Base-by-base conservation (phyloP, 2,329 filamentous ascomycete genomes). In the Tolypocladium tropicale region DNA sequence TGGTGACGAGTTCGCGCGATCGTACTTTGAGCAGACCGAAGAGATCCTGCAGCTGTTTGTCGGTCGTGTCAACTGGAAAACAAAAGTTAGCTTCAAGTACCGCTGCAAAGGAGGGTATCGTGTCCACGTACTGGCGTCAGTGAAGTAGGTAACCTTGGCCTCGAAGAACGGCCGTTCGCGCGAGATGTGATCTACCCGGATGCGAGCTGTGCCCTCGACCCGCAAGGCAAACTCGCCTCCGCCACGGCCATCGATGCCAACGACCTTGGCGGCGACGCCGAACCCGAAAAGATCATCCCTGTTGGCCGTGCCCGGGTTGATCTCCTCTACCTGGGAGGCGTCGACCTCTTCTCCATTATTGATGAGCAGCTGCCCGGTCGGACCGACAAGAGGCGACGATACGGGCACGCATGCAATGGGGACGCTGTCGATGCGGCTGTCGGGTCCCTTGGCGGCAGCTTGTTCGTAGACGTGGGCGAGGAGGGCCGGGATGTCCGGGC, bases 341-440 rank as follows among this genome's bases (percentile, higher is more conserved):
- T 79, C 76, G 60, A 78, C 77, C 43, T 77, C 74, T 28, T 81
- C 80, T 41, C 79, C 81, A 66, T 85, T 79, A 55, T 87, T 82
- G 55, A 95, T 81, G 61, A 95, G 78, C 56, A 84, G 81, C 70
- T 92, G 86, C 49, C 91, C 91, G 65, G 90, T 84, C 32, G 80
- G 78, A 57, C 84, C 85, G 30, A 96, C 78, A 28, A 86, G 80
- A 4, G 86, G 85, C 53, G 90, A 94, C 60, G 79, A 86, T 58
- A 96, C 78, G 23, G 94, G 94, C 55, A 97, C 85, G 70, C 93
- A 97, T 54, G 88, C 90, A 61, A 97, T 85, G 10, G 89, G 85
- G 63, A 96, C 84, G 62, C 78, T 77, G 62, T 85, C 81, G 66
- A 86, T 78, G 60, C 81, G 77, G 62, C 84, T 78, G 59, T 79